Conservation (phyloP, 208 protist species). For the Entamoeba moshkovskii region DNA sequence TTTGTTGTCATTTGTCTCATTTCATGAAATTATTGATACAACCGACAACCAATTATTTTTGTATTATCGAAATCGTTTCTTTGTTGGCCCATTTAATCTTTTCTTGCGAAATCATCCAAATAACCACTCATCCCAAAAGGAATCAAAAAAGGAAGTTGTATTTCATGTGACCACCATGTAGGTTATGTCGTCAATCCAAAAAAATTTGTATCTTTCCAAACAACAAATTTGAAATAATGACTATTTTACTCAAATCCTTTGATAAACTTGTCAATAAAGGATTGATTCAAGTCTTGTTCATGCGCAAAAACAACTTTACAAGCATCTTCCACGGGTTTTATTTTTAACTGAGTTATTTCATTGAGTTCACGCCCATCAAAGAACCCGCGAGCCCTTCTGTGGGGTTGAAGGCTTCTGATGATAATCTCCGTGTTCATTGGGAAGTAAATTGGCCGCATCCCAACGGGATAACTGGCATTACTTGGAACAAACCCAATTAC, state of each 20-base stretch:
- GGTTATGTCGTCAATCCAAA: too few relatives aligned
- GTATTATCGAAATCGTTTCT: too few relatives aligned
- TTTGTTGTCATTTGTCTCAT: too few relatives aligned
- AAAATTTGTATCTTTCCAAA: too few relatives aligned
- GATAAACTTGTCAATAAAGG: not conserved
- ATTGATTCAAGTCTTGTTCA: not conserved
- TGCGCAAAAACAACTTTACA: not conserved
- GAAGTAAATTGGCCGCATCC: not conserved
- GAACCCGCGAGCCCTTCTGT: not conserved
- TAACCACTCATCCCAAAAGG: too few relatives aligned
- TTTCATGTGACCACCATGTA: too few relatives aligned
- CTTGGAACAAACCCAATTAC: not conserved
- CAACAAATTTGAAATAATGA: too few relatives aligned
- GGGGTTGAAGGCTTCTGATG: not conserved
- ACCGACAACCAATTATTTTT: too few relatives aligned
- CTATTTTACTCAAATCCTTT: not conserved
- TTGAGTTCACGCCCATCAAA: not conserved
- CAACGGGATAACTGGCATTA: not conserved
- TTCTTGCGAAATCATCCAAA: too few relatives aligned
- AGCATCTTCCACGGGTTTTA: not conserved
- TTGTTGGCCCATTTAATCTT: too few relatives aligned
- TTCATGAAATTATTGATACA: too few relatives aligned
- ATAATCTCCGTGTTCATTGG: not conserved
- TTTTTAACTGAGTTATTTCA: not conserved
- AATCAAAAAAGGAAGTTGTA: too few relatives aligned